Evolutionary conservation across 352 stramenopile species (phyloP).

Genomic region (Pythium chondricola): DNA sequence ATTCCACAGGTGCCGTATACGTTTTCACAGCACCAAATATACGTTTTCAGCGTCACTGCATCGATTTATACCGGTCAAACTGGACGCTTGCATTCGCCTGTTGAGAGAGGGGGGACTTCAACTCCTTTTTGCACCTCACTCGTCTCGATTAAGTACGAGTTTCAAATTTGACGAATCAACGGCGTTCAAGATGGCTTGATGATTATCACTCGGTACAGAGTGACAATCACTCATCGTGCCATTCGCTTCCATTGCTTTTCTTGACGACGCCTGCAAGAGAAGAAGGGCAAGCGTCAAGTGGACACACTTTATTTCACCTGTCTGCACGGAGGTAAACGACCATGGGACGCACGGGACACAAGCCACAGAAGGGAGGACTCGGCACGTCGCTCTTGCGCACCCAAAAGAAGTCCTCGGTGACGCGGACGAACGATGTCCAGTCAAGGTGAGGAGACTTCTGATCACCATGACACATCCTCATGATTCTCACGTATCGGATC

Average conservation of each 20-base stretch:
- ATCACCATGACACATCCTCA: no score
- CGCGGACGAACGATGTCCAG: conserved; percentile 61
- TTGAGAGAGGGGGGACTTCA: neutral
- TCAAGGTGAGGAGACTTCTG: conserved; percentile 41
- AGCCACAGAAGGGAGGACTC: conserved; percentile 67
- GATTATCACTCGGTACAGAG: neutral
- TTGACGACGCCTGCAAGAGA: conserved; percentile 4
- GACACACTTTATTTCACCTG: neutral
- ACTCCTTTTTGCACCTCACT: neutral
- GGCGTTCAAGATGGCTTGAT: neutral
- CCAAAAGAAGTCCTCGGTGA: conserved; percentile 68
- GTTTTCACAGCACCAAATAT: no score
- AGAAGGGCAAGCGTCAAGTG: neutral
- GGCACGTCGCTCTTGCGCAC: conserved; percentile 70
- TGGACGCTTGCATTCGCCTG: no score
- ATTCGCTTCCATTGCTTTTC: conserved; percentile 27
- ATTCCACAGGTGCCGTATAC: no score
- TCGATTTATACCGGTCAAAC: no score
- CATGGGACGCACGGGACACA: conserved; percentile 72
- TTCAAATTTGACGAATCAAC: conserved; percentile 1
- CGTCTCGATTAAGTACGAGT: no score
- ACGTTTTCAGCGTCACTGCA: neutral
- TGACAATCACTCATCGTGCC: conserved; percentile 15
- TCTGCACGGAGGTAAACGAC: neutral
- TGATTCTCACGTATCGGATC: neutral